phyloP scores from a whole-genome alignment of 345 rosid genomes.

The Gynandropsis gynandra region DNA sequence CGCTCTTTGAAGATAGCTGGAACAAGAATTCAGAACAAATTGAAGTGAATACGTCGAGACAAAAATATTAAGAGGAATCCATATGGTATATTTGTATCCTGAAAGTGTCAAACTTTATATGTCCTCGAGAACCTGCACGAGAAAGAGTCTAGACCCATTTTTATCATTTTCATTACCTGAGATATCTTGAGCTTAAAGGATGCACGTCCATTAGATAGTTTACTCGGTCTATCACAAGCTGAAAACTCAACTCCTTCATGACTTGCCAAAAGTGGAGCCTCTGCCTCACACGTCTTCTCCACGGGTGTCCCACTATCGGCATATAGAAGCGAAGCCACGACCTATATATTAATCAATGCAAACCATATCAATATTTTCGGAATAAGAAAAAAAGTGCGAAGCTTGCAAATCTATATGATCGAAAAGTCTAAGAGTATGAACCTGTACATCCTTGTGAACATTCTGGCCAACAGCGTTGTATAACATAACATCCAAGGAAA shows the following conservation, averaged over 20 bases:
- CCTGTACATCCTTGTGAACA: conserved; percentile 64
- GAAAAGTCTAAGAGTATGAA: conserved; percentile 23
- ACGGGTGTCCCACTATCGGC: conserved; percentile 58
- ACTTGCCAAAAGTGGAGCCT: conserved; percentile 68
- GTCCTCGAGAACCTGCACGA: background rate
- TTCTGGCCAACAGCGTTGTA: conserved; percentile 51
- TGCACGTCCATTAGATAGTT: conserved; percentile 55
- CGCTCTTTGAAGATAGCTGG: conserved; percentile 82
- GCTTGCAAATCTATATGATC: conserved; percentile 1
- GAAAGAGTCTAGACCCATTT: too few relatives aligned
- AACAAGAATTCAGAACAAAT: conserved; percentile 12
- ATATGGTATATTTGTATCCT: background rate
- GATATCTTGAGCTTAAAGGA: conserved; percentile 78
- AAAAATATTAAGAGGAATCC: background rate
- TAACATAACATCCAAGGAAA: conserved; percentile 66
- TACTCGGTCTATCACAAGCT: conserved; percentile 52
- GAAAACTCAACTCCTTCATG: conserved; percentile 72
- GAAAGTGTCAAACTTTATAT: conserved; percentile 1
- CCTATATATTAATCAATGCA: conserved; percentile 30
- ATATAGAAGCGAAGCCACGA: conserved; percentile 66
- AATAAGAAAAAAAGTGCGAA: conserved; percentile 9
- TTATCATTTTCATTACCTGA: conserved; percentile 39
- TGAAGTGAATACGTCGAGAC: background rate
- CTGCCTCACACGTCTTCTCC: conserved; percentile 58
- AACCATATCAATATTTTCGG: background rate